phyloP scores from a whole-genome alignment of 2,329 filamentous ascomycete genomes.

The Dendrostoma leiphaemia region DNA sequence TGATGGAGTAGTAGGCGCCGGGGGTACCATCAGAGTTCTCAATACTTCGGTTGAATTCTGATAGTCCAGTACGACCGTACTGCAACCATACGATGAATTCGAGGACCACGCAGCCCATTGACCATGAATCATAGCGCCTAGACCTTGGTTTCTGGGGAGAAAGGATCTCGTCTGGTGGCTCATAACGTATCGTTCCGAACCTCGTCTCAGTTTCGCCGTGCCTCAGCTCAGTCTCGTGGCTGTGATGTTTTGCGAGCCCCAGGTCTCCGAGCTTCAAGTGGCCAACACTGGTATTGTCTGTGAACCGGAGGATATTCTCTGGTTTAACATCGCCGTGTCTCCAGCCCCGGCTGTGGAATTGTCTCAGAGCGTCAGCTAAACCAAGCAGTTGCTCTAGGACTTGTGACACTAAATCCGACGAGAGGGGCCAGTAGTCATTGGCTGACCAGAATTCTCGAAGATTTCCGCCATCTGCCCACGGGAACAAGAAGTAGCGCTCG shows the following conservation, averaged over 20 bases:
- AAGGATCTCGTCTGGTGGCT: background rate
- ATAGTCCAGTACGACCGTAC: too few species aligned
- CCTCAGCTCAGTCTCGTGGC: background rate
- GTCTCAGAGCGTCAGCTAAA: slow-evolving; percentile 1
- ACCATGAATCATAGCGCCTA: slow-evolving; percentile 29
- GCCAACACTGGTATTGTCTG: too few species aligned
- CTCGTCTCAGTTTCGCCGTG: background rate
- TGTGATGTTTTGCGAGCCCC: background rate
- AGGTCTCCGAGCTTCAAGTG: slow-evolving; percentile 1
- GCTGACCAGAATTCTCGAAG: slow-evolving; percentile 9
- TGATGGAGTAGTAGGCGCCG: too few species aligned
- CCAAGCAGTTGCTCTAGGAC: background rate
- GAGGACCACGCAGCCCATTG: slow-evolving; percentile 28
- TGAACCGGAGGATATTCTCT: slow-evolving; percentile 6
- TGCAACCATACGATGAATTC: too few species aligned
- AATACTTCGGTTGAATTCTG: too few species aligned
- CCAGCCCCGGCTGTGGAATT: slow-evolving; percentile 1
- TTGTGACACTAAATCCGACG: background rate
- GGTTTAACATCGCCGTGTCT: slow-evolving; percentile 9
- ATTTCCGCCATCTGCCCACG: slow-evolving; percentile 15
- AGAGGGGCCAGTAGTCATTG: background rate
- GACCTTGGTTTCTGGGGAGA: background rate
- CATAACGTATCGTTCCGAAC: background rate
- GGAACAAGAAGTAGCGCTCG: slow-evolving; percentile 15
- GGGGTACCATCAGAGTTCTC: too few species aligned